Percentiles rank a stretch among this genome's conserved stretches.
These are phyloP conservation scores for Geotrichum phurueaensis DNA, from an alignment of 1,139 yeast species.

Conservation along the genomic window DNA sequence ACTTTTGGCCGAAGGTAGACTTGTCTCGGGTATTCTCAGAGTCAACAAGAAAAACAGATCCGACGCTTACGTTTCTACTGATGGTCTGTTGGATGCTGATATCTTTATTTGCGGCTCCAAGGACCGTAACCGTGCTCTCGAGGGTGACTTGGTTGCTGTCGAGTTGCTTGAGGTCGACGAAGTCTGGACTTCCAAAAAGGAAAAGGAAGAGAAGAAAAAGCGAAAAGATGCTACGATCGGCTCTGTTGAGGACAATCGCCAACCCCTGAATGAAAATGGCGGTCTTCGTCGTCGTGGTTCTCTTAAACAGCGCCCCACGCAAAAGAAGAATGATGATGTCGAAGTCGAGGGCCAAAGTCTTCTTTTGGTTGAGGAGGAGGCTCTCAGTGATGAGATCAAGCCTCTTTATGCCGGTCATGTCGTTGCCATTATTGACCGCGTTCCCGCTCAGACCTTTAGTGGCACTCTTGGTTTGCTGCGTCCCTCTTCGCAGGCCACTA, in stretches of 20 bases:
- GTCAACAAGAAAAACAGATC: conserved; percentile 94
- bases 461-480: conserved; percentile 90
- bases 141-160: conserved; percentile 93
- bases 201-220: conserved; percentile 94
- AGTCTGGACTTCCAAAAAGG: conserved; percentile 94
- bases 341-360: conserved; percentile 97
- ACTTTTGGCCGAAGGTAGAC: conserved; percentile 78
- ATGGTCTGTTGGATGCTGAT: conserved; percentile 91
- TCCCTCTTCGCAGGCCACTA: conserved; percentile 93
- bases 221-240: conserved; percentile 55
- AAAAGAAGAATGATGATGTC: conserved; percentile 95
- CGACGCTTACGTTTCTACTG: conserved; percentile 96
- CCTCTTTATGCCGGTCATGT: conserved; percentile 98
- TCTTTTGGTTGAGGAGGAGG: conserved; percentile 88
- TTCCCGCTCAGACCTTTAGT: conserved; percentile 85
- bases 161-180: conserved; percentile 92
- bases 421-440: conserved; percentile 94
- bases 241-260: conserved; percentile 32
- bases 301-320: conserved; percentile 92
- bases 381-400: conserved; percentile 83
- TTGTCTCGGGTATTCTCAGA: conserved; percentile 86
- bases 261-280: conserved; percentile 37
- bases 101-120: conserved; percentile 98
- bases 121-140: conserved; percentile 94
- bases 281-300: conserved; percentile 79